Base-by-base conservation (phyloP, 345 rosid genomes). In the Aurinia saxatilis region DNA sequence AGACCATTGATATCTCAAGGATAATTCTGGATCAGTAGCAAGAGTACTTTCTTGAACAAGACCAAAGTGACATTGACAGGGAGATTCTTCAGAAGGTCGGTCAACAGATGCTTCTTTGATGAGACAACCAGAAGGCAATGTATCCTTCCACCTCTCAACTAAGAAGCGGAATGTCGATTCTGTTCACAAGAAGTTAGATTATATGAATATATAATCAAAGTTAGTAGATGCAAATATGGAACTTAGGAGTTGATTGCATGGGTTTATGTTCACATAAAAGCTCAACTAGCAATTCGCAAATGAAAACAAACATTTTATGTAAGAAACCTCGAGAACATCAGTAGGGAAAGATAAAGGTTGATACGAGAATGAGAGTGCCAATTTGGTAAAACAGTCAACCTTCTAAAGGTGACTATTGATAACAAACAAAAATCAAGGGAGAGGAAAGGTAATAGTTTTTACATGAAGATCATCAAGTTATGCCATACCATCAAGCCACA, bases 41-140 rank as follows among this genome's bases (percentile, higher is more conserved):
- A 66, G 47, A 57, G 80, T 77, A 77, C 71, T 79, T 46, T 85
- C 98, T 55, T 79, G 84, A 56, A 72, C 84, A 73, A 92, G 79
- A 60, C 30, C 61, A 70, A 92, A 80, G 73, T 82, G 95, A 77
- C 97, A 83, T 57, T 49, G 72, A 72, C 98, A 92, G 69, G 84
- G 81, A 74, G 91, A 88, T 73, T 87, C 95, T 82, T 92, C 98
- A 44, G 82, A 85, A 66, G 98, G 98, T 57, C 84, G 74, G 76
- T 92, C 95, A 72, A 89, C 71, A 60, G 75, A 84, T 23, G 87
- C 95, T 74, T 85, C 96, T 77, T 89, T 87, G 41, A 89, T 78
- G 36, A 85, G 65, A 80, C 82, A 87, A 38, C 85, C 91, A 12
- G 75, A 70, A 23, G 98, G 98, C 56, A 85, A 75, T 35, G 58